phyloP scores from a whole-genome alignment of 768 basidiomycete genomes.

The Exsudoporus frostii region DNA sequence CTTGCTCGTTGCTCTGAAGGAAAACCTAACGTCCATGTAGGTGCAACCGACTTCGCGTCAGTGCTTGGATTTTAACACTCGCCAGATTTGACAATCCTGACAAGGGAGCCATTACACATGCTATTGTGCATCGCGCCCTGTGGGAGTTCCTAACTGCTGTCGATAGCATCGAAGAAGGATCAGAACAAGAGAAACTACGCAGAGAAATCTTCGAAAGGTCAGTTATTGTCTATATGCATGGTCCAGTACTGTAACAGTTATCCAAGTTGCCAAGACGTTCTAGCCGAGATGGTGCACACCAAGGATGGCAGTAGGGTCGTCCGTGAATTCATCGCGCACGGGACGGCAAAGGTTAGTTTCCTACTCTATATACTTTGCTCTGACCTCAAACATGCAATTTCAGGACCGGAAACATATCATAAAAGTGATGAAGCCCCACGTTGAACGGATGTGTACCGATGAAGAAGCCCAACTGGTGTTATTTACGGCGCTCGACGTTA shows the following conservation, averaged over 20 bases:
- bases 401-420: constrained; percentile 90
- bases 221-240: background rate
- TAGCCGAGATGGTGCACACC: constrained; percentile 93
- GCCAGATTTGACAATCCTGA: constrained; percentile 87
- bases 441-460: constrained; percentile 83
- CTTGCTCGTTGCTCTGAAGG: constrained; percentile 65
- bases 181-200: constrained; percentile 69
- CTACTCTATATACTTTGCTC: background rate
- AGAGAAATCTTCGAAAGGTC: constrained; percentile 81
- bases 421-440: constrained; percentile 85
- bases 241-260: background rate
- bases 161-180: constrained; percentile 52
- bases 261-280: constrained; percentile 71
- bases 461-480: constrained; percentile 89
- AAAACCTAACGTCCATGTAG: constrained; percentile 73
- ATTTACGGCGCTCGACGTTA: constrained; percentile 86
- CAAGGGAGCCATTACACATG: constrained; percentile 83
- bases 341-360: constrained; percentile 68
- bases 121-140: constrained; percentile 81
- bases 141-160: constrained; percentile 81
- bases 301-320: constrained; percentile 86
- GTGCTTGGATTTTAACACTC: background rate
- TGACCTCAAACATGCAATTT: background rate
- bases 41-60: constrained; percentile 22
- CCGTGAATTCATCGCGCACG: constrained; percentile 79